phyloP scores from a whole-genome alignment of 306 rosid genomes.

The Alnus rubra region DNA sequence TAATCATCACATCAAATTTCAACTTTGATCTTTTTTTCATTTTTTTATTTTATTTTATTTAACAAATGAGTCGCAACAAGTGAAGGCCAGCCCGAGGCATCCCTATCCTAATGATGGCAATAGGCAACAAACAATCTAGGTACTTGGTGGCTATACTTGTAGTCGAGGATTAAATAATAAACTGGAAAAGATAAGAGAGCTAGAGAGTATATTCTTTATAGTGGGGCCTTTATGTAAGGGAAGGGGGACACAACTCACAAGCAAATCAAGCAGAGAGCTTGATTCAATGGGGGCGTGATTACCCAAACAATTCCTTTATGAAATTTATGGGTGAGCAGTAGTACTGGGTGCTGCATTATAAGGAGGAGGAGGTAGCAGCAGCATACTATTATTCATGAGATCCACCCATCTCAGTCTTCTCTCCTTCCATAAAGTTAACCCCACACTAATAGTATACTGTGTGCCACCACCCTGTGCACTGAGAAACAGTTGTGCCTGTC shows the following conservation, averaged over 20 bases:
- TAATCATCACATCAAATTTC: no score
- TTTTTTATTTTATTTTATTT: no score
- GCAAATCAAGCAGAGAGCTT: constrained; percentile 39
- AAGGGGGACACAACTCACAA: constrained; percentile 9
- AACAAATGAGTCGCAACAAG: no score
- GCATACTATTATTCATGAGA: constrained; percentile 5
- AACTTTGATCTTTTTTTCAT: no score
- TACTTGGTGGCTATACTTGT: no score
- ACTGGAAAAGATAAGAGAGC: no score
- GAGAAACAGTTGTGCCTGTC: constrained; percentile 54
- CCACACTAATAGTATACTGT: constrained; percentile 47
- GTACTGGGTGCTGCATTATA: background rate
- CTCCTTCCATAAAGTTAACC: constrained; percentile 32
- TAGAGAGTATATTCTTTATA: background rate
- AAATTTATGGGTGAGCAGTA: constrained; percentile 17
- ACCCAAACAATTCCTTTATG: constrained; percentile 51
- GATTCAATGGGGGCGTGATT: constrained; percentile 22
- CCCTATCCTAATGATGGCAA: no score
- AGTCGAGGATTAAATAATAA: no score
- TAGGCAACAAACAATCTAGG: no score
- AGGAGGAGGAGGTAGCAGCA: no score
- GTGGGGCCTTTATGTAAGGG: constrained; percentile 49
- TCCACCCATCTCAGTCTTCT: background rate
- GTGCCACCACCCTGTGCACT: constrained; percentile 16
- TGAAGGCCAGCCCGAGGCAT: no score